Base-by-base conservation (phyloP, 441 rosid genomes). In the Jatropha multifida region DNA sequence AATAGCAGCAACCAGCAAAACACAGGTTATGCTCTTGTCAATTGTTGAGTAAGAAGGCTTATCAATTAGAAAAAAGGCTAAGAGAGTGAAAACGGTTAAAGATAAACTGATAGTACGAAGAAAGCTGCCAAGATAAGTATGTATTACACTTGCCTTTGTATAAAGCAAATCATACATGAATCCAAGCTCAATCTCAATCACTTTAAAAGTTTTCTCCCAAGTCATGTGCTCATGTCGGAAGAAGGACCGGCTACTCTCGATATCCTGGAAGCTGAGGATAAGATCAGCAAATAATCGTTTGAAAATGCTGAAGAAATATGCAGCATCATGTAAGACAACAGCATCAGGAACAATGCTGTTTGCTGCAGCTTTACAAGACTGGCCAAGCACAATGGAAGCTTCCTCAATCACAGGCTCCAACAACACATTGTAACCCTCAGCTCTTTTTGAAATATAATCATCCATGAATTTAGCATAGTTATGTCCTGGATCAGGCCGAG, bases 241-340 rank as follows among this genome's bases (percentile, higher is more conserved):
- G 20, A 62, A 48, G 14, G 51, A 37, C 49, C 51, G 63, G 48
- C 76, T 73, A 74, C 10, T 86, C 61, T 27, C 70, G 27, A 27
- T 73, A 63, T 20, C 87, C 81, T 62, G 59, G 48, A 46, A 62
- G 23, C 60, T 72, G 41, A 86, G 87, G 73, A 84, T 79, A 20
- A 87, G 86, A 59, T 86, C 90, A 0, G 79, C 87, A 41, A 87
- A 84, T 44, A 71, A 44, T 27, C 61, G 66, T 18, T 46, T 77
- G 60, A 65, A 77, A 56, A n/a, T 77, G 2, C 4, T 26, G 61
- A 77, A 72, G 26, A 61, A 48, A 49, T 18, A 51, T 46, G n/a
- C 48, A 48, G 68, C 75, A 14, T 60, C 44, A 46, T 42, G 67
- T 44, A 72, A 59, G 4, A 71, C 59, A 7, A 42, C 55, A 42